Base-by-base conservation (phyloP, 2,329 filamentous ascomycete genomes). In the Colletotrichum endophyticum region DNA sequence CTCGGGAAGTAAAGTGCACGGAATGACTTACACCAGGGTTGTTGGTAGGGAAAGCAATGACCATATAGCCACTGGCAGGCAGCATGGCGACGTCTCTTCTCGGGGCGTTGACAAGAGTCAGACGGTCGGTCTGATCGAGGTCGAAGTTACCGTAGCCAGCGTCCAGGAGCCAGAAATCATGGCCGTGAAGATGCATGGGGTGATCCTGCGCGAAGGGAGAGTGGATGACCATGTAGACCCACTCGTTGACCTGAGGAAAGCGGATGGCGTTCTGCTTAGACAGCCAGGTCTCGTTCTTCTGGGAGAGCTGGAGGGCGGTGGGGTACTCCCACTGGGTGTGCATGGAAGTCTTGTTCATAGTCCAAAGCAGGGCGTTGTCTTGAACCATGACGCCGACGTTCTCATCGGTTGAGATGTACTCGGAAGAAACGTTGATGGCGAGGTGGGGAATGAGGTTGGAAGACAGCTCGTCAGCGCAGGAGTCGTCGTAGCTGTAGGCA, bases 41-140 rank as follows among this genome's bases (percentile, higher is more conserved):
- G 72, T 87, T 84, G 0, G 86, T 85, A 79, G 88, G 82, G 77
- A 89, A 88, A 3, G 87, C 89, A 70, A 91, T 83, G n/a, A 89
- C 87, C 5, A 90, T 70, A 79, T 87, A 87, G 0, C 89, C 89
- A 7, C 79, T 78, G 2, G 80, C 80, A 0, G 85, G 86, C 5
- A 92, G 83, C 76, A 89, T 85, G 12, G 89, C 88, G 1, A 88
- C 87, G 77, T 92, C 90, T 34, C 90, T 85, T 11, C 90, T 87
- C 30, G 88, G 85, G 2, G 90, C 89, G 80, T 91, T 91, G 63
- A 25, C 22, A 5, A 69, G 74, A 25, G 78, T 73, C 25, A 80
- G 75, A 27, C 56, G 22, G 25, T 59, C 56, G 1, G 61, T 75
- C 8, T 79, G 70, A 12, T 59, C 44, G 61, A 53, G 59, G 19